Conservation (phyloP, 2,329 filamentous ascomycete genomes). For the Fusarium penzigii region DNA sequence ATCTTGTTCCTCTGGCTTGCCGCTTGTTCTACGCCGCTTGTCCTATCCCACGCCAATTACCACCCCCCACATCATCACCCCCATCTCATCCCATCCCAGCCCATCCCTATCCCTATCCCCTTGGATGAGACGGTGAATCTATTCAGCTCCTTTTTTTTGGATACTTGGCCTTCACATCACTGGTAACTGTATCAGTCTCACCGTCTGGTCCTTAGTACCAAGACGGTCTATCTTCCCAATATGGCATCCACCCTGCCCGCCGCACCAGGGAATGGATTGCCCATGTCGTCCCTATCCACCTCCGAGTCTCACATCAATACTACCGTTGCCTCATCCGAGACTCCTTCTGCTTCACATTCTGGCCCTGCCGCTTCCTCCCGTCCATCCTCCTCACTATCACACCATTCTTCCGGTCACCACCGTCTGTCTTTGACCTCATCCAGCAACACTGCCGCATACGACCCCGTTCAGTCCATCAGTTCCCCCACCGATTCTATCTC, state of each 20-base stretch:
- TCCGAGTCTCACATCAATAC: slow-evolving; percentile 31
- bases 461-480: slow-evolving; percentile 30
- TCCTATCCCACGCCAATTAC: too few relatives aligned
- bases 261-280: slow-evolving; percentile 22
- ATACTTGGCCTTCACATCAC: slow-evolving; percentile 15
- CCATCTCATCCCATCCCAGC: too few relatives aligned
- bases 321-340: slow-evolving; percentile 20
- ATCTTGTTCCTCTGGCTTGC: background rate
- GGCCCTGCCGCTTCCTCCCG: slow-evolving; percentile 21
- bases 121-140: too few relatives aligned
- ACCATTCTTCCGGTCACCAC: slow-evolving; percentile 16
- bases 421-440: slow-evolving; percentile 12
- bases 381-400: slow-evolving; percentile 20
- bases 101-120: too few relatives aligned
- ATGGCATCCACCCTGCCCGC: slow-evolving; percentile 28
- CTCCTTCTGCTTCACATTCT: slow-evolving; percentile 16
- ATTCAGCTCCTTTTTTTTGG: too few relatives aligned
- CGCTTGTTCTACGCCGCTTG: background rate
- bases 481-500: slow-evolving; percentile 17
- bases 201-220: slow-evolving; percentile 15
- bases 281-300: slow-evolving; percentile 19
- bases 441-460: slow-evolving; percentile 19
- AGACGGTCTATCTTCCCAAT: slow-evolving; percentile 26
- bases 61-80: slow-evolving; percentile 16
- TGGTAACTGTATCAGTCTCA: slow-evolving; percentile 2